Conservation (phyloP, 148 eudicot genomes). For the Rhododendron henanense region DNA sequence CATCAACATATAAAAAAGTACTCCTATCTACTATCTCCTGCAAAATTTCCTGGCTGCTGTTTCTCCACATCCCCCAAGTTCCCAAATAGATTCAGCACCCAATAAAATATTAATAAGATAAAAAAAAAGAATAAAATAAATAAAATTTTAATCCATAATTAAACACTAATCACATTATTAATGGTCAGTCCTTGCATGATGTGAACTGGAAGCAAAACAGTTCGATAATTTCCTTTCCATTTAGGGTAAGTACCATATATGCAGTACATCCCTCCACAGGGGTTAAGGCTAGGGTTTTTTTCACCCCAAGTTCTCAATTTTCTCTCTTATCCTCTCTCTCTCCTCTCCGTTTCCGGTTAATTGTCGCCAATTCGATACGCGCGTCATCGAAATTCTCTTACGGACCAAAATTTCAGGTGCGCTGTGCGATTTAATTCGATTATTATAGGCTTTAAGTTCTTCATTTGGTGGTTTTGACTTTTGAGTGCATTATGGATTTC, state of each 20-base stretch:
- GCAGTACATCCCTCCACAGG: too few species aligned
- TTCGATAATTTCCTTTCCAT: slow-evolving; percentile 14
- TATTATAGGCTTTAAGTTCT: background rate
- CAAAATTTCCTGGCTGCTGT: background rate
- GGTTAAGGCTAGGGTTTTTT: slow-evolving; percentile 20
- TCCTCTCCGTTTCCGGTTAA: background rate
- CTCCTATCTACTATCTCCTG: background rate
- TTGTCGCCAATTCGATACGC: background rate
- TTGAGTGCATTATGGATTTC: background rate
- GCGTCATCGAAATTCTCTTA: background rate
- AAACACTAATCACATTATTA: background rate
- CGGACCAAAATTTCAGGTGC: background rate
- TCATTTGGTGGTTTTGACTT: too few species aligned
- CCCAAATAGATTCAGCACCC: background rate
- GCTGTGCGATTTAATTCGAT: background rate
- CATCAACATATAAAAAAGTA: background rate
- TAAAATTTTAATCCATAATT: background rate
- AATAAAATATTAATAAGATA: background rate
- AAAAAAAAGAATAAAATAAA: too few species aligned
- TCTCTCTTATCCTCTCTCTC: background rate
- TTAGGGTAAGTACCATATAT: slow-evolving; percentile 18
- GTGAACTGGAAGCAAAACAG: background rate
- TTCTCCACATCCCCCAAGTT: background rate
- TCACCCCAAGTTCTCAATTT: slow-evolving; percentile 5
- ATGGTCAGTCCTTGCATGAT: background rate